phyloP scores from a whole-genome alignment of 371 early-diverging fungal genomes.

The Syncephalastrum sp. region DNA sequence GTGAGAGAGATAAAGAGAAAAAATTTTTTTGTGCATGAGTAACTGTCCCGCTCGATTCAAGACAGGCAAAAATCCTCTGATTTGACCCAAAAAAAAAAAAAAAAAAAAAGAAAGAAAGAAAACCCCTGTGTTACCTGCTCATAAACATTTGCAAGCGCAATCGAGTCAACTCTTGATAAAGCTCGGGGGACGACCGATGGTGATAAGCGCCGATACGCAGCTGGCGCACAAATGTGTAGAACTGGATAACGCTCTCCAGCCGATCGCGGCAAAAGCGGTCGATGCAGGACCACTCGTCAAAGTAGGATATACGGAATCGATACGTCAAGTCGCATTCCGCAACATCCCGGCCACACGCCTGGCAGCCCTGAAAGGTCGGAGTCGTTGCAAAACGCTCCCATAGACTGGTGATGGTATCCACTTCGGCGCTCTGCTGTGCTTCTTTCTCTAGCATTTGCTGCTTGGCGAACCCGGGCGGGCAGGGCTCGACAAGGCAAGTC shows the following conservation, averaged over 20 bases:
- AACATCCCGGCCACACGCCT: slow-evolving; percentile 38
- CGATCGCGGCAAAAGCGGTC: slow-evolving; percentile 79
- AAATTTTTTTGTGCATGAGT: too few species aligned
- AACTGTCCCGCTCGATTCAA: too few species aligned
- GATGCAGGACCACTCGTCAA: slow-evolving; percentile 74
- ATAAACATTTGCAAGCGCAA: slow-evolving; percentile 68
- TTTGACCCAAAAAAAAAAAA: neutral
- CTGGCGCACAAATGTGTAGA: slow-evolving; percentile 76
- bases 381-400: slow-evolving; percentile 52
- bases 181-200: slow-evolving; percentile 60
- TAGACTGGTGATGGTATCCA: slow-evolving; percentile 27
- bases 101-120: neutral
- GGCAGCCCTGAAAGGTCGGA: slow-evolving; percentile 37
- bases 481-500: slow-evolving; percentile 71
- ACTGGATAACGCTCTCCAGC: slow-evolving; percentile 73
- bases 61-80: neutral
- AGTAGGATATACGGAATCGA: slow-evolving; percentile 71
- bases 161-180: slow-evolving; percentile 64
- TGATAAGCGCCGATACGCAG: slow-evolving; percentile 70
- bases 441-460: slow-evolving; percentile 25
- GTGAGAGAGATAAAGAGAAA: neutral
- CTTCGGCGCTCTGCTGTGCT: slow-evolving; percentile 13
- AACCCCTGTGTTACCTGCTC: slow-evolving; percentile 23
- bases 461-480: slow-evolving; percentile 33
- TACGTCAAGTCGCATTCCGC: slow-evolving; percentile 52